These are phyloP conservation scores for Xylaria curta DNA, from an alignment of 495 filamentous ascomycete species.

Conservation along the genomic window DNA sequence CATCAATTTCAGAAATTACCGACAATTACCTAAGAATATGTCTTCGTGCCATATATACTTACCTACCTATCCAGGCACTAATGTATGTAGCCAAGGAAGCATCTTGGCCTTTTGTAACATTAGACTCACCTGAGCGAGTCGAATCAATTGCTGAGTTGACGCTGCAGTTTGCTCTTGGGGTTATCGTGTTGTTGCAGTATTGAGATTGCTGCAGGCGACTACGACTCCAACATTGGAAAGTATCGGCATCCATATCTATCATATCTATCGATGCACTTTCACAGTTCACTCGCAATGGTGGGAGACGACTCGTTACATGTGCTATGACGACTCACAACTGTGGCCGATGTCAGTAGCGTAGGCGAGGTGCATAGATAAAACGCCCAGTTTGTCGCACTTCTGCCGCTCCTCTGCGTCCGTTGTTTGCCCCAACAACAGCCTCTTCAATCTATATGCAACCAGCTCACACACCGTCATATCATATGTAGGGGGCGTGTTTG, in stretches of 20 bases:
- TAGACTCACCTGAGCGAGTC: not conserved
- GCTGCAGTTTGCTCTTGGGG: not conserved
- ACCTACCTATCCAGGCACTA: not conserved
- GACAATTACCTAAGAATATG: not conserved
- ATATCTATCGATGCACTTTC: not conserved
- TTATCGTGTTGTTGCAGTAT: slow-evolving; percentile 12
- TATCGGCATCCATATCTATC: not conserved
- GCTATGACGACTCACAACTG: not conserved
- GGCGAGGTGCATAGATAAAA: not conserved
- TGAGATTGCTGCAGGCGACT: slow-evolving; percentile 3
- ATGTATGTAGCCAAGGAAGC: not conserved
- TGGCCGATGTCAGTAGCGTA: not conserved
- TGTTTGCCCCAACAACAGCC: not conserved
- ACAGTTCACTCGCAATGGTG: not conserved
- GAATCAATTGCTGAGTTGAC: slow-evolving; percentile 1
- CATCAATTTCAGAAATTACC: not conserved
- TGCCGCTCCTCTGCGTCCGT: not conserved
- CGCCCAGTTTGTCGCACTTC: not conserved
- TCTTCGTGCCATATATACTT: not conserved
- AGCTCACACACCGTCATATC: not conserved
- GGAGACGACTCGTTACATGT: not conserved
- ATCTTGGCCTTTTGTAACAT: not conserved
- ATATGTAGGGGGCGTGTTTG: not conserved
- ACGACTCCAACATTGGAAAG: not conserved
- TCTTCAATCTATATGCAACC: not conserved